Percentiles rank a stretch among this genome's conserved stretches.
Evolutionary conservation across 495 filamentous ascomycete genomes (phyloP).

Genomic region (Rhypophila decipiens): DNA sequence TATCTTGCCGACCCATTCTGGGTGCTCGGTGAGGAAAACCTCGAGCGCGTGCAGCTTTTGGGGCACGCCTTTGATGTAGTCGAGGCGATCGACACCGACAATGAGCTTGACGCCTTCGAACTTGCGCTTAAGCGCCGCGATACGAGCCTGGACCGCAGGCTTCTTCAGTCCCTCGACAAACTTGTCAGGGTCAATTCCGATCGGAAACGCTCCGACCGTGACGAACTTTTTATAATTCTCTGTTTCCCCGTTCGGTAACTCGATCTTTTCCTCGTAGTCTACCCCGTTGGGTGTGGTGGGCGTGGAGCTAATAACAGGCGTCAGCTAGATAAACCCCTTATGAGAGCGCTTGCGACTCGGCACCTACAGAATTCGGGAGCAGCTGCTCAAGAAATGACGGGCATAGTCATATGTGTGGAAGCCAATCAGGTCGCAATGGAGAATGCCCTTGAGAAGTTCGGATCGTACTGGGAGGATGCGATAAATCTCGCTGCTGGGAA

Average conservation of each 20-base stretch:
- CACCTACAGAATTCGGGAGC: constrained; percentile 69
- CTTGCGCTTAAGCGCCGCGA: constrained; percentile 65
- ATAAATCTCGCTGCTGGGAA: constrained; percentile 89
- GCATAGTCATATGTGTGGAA: constrained; percentile 97
- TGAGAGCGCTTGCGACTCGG: background rate
- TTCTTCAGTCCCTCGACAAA: constrained; percentile 84
- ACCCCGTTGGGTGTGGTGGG: constrained; percentile 79
- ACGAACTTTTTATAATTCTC: constrained; percentile 68
- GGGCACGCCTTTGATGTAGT: constrained; percentile 95
- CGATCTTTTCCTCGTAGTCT: constrained; percentile 65
- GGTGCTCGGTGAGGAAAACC: constrained; percentile 83
- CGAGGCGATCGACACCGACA: constrained; percentile 85
- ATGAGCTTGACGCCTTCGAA: constrained; percentile 87
- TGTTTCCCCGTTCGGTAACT: no score
- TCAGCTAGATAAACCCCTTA: background rate
- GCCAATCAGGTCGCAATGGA: constrained; percentile 82
- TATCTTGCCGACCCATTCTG: constrained; percentile 86
- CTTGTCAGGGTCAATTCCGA: constrained; percentile 94
- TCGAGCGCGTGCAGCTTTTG: constrained; percentile 91
- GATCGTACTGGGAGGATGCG: constrained; percentile 83
- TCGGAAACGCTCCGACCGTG: constrained; percentile 77
- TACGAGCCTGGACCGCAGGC: constrained; percentile 69
- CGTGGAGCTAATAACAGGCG: constrained; percentile 48
- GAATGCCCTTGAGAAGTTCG: constrained; percentile 68
- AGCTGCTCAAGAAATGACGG: constrained; percentile 81